A percentile compares a stretch with the other conserved stretches of the same genome.
These are phyloP conservation scores for Xylariaceae sp. DNA, from an alignment of 2,329 filamentous ascomycete species.

Conservation along the genomic window DNA sequence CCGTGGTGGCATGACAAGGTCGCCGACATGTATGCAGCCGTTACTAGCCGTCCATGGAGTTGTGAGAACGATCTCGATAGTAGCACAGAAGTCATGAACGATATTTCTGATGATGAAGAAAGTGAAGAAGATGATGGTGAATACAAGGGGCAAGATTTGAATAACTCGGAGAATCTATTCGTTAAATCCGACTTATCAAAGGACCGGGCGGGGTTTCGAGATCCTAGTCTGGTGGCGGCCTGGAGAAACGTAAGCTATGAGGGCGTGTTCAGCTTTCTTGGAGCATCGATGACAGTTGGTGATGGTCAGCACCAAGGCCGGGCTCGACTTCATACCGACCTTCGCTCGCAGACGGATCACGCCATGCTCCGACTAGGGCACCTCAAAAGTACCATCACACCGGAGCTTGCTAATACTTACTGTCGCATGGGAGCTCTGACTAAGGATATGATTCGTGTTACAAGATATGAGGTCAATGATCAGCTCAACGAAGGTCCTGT, in stretches of 20 bases:
- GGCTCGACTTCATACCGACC: not conserved
- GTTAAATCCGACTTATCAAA: not conserved
- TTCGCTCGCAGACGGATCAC: not conserved
- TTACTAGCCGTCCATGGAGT: not conserved
- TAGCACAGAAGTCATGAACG: constrained; percentile 4
- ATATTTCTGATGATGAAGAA: not conserved
- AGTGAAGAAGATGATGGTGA: not conserved
- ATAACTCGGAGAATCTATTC: not conserved
- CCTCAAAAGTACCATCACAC: not conserved
- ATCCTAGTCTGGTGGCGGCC: constrained; percentile 2
- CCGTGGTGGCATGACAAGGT: constrained; percentile 13
- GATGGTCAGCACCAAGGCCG: not conserved
- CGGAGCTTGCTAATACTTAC: constrained; percentile 4
- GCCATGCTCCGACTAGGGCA: constrained; percentile 4
- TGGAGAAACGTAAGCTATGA: constrained; percentile 9
- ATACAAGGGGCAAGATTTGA: not conserved
- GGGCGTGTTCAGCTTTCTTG: constrained; percentile 12
- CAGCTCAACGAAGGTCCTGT: constrained; percentile 7
- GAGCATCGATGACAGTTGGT: not conserved
- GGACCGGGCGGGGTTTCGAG: constrained; percentile 2
- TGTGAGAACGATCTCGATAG: not conserved
- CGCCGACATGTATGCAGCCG: not conserved
- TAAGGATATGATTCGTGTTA: not conserved
- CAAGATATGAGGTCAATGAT: constrained; percentile 1
- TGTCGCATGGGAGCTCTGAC: not conserved